These are phyloP conservation scores for Nothophoma quercina DNA, from an alignment of 2,329 filamentous ascomycete species.

Conservation along the genomic window DNA sequence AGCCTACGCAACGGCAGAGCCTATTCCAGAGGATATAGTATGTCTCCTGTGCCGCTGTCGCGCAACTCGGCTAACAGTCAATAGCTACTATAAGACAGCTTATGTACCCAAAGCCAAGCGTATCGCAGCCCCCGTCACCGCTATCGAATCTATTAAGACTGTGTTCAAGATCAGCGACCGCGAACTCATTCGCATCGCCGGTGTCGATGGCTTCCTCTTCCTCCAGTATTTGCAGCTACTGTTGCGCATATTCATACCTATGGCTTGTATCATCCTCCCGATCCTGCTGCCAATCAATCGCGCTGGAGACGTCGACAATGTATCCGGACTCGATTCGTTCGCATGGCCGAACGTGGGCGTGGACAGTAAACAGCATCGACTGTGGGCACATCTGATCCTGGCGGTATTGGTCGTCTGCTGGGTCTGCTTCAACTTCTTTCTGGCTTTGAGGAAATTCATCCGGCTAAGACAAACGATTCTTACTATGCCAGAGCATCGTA, in stretches of 20 bases:
- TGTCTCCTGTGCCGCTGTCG: constrained; percentile 3
- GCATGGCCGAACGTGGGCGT: constrained; percentile 84
- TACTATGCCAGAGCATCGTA: constrained; percentile 91
- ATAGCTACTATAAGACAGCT: constrained; percentile 50
- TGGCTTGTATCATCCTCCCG: constrained; percentile 79
- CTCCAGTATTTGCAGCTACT: constrained; percentile 87
- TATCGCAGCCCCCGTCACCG: constrained; percentile 44
- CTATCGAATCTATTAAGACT: constrained; percentile 49
- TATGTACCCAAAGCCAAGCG: constrained; percentile 48
- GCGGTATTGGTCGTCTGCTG: constrained; percentile 80
- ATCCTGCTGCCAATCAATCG: constrained; percentile 88
- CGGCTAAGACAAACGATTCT: constrained; percentile 93
- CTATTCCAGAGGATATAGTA: constrained; percentile 51
- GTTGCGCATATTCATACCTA: constrained; percentile 88
- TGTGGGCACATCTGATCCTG: constrained; percentile 85
- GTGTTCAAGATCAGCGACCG: constrained; percentile 75
- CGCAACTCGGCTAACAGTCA: constrained; percentile 19
- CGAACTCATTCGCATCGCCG: constrained; percentile 93
- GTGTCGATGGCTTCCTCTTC: constrained; percentile 97
- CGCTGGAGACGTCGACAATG: constrained; percentile 67
- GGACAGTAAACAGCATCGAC: constrained; percentile 68
- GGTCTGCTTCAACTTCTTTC: constrained; percentile 86
- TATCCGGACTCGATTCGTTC: constrained; percentile 71
- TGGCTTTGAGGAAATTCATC: constrained; percentile 86
- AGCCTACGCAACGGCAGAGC: constrained; percentile 39